Conservation (phyloP, 441 rosid species). For the Adansonia gregorii region DNA sequence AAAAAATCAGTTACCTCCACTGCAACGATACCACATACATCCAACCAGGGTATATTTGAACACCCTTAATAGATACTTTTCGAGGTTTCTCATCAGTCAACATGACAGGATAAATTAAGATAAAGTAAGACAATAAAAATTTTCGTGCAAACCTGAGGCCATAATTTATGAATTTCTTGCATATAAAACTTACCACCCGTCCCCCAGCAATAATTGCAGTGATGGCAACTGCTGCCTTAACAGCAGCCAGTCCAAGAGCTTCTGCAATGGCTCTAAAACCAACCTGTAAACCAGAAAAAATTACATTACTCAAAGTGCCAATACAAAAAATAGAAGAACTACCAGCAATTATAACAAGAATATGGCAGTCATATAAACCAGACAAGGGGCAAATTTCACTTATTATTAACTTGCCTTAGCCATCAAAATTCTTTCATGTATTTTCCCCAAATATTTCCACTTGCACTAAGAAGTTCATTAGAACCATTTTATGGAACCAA, state of each 20-base stretch:
- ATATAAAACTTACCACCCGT: conserved; percentile 72
- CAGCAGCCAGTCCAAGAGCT: conserved; percentile 97
- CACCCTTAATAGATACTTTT: not conserved
- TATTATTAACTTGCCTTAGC: conserved; percentile 13
- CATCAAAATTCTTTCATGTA: conserved; percentile 9
- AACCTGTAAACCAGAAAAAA: conserved; percentile 56
- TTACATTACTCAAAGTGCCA: conserved; percentile 28
- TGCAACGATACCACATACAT: not conserved
- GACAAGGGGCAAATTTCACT: conserved; percentile 15
- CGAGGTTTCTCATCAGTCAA: conserved; percentile 11
- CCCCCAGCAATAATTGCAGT: conserved; percentile 97
- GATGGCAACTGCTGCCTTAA: conserved; percentile 92
- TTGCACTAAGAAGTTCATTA: conserved; percentile 7
- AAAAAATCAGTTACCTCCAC: not conserved
- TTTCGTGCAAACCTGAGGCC: conserved; percentile 26
- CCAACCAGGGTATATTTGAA: conserved; percentile 4
- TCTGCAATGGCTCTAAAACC: conserved; percentile 98
- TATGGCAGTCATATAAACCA: conserved; percentile 14
- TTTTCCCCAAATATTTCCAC: conserved; percentile 15
- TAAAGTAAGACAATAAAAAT: conserved; percentile 21
- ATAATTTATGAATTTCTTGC: conserved; percentile 8
- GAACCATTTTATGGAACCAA: not conserved
- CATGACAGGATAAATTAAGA: conserved; percentile 31
- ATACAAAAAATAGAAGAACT: conserved; percentile 24
- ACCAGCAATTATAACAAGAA: conserved; percentile 13